These are phyloP conservation scores for Kluyveromyces sp. DNA, from an alignment of 1,139 yeast genomes.

Conservation along the genomic window DNA sequence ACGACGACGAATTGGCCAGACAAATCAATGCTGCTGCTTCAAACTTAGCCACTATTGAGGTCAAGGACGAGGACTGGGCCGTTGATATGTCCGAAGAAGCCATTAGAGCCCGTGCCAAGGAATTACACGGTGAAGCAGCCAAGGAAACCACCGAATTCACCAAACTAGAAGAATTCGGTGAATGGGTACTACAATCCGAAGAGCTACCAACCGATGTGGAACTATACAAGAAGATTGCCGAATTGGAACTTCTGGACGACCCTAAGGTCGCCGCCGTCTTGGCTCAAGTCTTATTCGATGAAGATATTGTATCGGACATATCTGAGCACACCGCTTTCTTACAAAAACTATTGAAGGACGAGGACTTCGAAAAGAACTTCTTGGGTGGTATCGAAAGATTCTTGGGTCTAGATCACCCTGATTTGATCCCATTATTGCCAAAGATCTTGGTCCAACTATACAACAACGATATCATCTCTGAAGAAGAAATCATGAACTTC, in stretches of 20 bases:
- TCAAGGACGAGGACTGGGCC: conserved; percentile 93
- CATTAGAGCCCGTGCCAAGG: conserved; percentile 84
- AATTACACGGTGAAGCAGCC: conserved; percentile 53
- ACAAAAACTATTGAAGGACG: conserved; percentile 60
- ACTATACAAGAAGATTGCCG: conserved; percentile 81
- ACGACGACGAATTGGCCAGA: conserved; percentile 70
- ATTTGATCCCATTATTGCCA: conserved; percentile 67
- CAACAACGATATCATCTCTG: conserved; percentile 75
- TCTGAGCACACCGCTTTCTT: conserved; percentile 75
- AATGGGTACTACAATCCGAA: conserved; percentile 63
- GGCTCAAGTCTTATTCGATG: conserved; percentile 84
- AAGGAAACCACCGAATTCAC: conserved; percentile 35
- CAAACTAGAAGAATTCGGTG: conserved; percentile 72
- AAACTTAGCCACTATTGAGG: conserved; percentile 46
- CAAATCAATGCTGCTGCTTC: conserved; percentile 84
- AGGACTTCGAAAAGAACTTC: conserved; percentile 73
- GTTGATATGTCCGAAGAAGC: conserved; percentile 98
- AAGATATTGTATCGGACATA: conserved; percentile 65
- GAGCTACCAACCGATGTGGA: conserved; percentile 78
- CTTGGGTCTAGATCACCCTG: conserved; percentile 74
- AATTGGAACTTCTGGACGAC: conserved; percentile 62
- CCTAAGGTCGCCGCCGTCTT: conserved; percentile 83
- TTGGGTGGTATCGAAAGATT: conserved; percentile 95
- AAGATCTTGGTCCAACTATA: conserved; percentile 75
- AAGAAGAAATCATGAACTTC: conserved; percentile 75